phyloP scores from a whole-genome alignment of 306 rosid species.

The Prosopis cineraria region DNA sequence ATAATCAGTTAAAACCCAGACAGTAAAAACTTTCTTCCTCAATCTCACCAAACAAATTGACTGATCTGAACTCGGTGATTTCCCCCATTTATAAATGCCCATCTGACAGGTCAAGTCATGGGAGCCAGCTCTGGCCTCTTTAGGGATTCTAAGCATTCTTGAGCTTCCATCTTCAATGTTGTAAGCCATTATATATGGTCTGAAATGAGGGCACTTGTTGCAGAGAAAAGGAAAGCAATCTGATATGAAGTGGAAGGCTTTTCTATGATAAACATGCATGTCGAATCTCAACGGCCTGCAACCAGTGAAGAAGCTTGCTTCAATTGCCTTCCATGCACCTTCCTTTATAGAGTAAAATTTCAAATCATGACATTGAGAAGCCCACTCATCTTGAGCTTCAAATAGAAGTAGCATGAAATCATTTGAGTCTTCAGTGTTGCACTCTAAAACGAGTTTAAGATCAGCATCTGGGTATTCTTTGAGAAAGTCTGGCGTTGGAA shows the following conservation, averaged over 20 bases:
- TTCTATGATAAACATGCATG: no score
- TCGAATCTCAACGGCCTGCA: no score
- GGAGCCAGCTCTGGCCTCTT: neutral
- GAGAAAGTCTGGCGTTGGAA: neutral
- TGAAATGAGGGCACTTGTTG: neutral
- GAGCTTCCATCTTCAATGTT: no score
- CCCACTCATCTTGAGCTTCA: neutral
- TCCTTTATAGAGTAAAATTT: neutral
- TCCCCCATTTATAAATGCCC: constrained; percentile 26
- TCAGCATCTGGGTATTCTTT: neutral
- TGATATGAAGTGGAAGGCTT: constrained; percentile 3
- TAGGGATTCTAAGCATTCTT: no score
- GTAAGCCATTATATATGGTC: constrained; percentile 22
- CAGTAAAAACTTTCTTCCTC: neutral
- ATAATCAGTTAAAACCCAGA: constrained; percentile 21
- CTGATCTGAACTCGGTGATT: accelerated
- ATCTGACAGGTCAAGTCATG: neutral
- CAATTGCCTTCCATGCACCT: no score
- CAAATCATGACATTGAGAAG: neutral
- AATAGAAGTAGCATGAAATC: neutral
- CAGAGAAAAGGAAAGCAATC: neutral
- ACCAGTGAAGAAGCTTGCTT: no score
- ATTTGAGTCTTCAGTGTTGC: neutral
- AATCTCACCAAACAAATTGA: constrained; percentile 36
- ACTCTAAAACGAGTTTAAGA: neutral